These are phyloP conservation scores for Endogone sp. DNA, from an alignment of 192 early-diverging fungal species.

Conservation along the genomic window DNA sequence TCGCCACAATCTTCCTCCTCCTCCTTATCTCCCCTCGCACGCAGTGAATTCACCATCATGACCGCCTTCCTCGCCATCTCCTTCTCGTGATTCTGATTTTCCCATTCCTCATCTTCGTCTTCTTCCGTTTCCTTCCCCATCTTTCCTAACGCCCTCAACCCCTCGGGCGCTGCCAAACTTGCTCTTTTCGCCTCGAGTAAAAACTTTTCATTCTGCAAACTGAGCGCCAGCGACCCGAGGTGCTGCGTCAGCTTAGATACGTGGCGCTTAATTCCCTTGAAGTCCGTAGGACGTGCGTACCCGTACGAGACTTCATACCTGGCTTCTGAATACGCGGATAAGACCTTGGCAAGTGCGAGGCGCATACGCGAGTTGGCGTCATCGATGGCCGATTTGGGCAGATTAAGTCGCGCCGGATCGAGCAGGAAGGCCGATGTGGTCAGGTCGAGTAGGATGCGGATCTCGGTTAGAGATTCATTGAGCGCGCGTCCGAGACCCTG, in stretches of 20 bases:
- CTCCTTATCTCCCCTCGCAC: too few species aligned
- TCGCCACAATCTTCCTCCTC: too few species aligned
- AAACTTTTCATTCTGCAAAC: constrained; percentile 21
- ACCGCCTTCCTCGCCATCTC: background rate
- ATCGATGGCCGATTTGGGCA: background rate
- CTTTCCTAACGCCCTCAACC: constrained; percentile 8
- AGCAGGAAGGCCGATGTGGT: constrained; percentile 30
- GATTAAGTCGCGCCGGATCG: constrained; percentile 12
- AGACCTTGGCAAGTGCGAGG: constrained; percentile 28
- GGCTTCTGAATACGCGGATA: constrained; percentile 26
- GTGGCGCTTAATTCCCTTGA: constrained; percentile 16
- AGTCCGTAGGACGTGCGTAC: constrained; percentile 20
- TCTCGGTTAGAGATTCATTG: constrained; percentile 23
- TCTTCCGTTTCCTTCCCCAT: constrained; percentile 6
- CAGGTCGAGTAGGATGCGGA: constrained; percentile 24
- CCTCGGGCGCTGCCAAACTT: background rate
- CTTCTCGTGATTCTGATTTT: too few species aligned
- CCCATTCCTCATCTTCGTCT: background rate
- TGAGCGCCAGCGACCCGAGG: constrained; percentile 22
- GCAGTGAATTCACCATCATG: constrained; percentile 17
- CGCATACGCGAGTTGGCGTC: constrained; percentile 11
- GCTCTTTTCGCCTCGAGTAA: background rate
- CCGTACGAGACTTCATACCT: constrained; percentile 32
- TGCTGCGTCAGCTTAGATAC: constrained; percentile 24
- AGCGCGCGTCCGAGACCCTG: constrained; percentile 39